A percentile compares a stretch with the other conserved stretches of the same genome.
These are phyloP conservation scores for Fusarium austroafricanum DNA, from an alignment of 2,329 filamentous ascomycete genomes.

Conservation along the genomic window DNA sequence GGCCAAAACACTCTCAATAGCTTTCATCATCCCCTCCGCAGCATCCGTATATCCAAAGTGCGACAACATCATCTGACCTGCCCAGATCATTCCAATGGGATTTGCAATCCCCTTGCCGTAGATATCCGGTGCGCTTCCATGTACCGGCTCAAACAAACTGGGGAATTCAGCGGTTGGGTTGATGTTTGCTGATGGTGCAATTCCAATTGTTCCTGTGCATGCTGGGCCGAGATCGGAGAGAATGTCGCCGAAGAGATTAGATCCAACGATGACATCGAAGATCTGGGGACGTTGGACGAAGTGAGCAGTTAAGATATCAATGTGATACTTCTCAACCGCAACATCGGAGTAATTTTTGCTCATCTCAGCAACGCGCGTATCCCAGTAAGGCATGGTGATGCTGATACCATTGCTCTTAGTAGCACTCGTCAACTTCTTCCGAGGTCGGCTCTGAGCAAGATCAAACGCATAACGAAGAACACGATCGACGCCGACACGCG, in stretches of 20 bases:
- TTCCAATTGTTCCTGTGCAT: slow-evolving; percentile 77
- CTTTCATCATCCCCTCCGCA: slow-evolving; percentile 66
- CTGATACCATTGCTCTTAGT: slow-evolving; percentile 75
- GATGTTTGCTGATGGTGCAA: slow-evolving; percentile 76
- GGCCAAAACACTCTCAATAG: slow-evolving; percentile 73
- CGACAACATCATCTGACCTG: slow-evolving; percentile 69
- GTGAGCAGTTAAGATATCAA: slow-evolving; percentile 73
- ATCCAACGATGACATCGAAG: slow-evolving; percentile 73
- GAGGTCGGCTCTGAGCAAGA: slow-evolving; percentile 66
- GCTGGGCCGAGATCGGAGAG: slow-evolving; percentile 78
- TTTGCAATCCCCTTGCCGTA: slow-evolving; percentile 79
- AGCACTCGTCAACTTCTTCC: slow-evolving; percentile 72
- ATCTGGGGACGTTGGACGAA: slow-evolving; percentile 70
- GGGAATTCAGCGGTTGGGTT: slow-evolving; percentile 66
- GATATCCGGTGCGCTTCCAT: slow-evolving; percentile 79
- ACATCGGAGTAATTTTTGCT: slow-evolving; percentile 69
- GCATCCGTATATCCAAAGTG: slow-evolving; percentile 45
- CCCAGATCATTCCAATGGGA: slow-evolving; percentile 79
- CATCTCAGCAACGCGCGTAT: slow-evolving; percentile 67
- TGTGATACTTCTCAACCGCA: slow-evolving; percentile 71
- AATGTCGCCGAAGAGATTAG: slow-evolving; percentile 74
- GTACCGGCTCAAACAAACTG: slow-evolving; percentile 74
- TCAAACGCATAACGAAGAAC: slow-evolving; percentile 74
- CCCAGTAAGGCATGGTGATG: slow-evolving; percentile 77
- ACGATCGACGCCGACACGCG: slow-evolving; percentile 68